These are phyloP conservation scores for Pichia cactophila DNA, from an alignment of 1,139 yeast species.

Conservation along the genomic window DNA sequence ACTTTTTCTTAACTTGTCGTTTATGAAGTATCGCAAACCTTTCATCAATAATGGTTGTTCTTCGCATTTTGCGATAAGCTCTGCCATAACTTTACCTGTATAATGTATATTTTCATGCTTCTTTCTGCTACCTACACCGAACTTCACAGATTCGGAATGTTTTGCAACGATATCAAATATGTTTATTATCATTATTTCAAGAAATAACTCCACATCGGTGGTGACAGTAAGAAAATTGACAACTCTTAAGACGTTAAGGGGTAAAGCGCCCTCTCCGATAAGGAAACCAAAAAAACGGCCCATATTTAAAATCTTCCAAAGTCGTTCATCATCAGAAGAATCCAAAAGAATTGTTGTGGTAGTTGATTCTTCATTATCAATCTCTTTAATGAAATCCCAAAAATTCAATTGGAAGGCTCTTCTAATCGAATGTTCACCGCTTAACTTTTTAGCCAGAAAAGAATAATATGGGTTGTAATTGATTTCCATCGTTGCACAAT, in stretches of 20 bases:
- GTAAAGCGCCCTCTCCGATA: constrained; percentile 63
- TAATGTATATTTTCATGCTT: constrained; percentile 37
- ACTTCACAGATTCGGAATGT: constrained; percentile 47
- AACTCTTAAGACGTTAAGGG: constrained; percentile 64
- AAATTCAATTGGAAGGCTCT: constrained; percentile 83
- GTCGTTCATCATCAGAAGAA: constrained; percentile 42
- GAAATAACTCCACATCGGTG: constrained; percentile 56
- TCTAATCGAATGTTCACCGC: constrained; percentile 60
- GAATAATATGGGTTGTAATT: constrained; percentile 90
- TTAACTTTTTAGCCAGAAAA: constrained; percentile 65
- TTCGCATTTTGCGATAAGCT: constrained; percentile 50
- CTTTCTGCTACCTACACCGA: constrained; percentile 38
- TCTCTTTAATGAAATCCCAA: constrained; percentile 80
- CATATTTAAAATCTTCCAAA: constrained; percentile 57
- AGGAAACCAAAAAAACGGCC: constrained; percentile 76
- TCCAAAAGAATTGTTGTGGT: constrained; percentile 26
- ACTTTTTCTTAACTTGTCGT: constrained; percentile 43
- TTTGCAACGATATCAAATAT: constrained; percentile 61
- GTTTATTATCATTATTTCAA: constrained; percentile 67
- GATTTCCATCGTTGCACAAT: constrained; percentile 79
- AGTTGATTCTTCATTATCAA: constrained; percentile 45
- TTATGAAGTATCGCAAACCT: constrained; percentile 67
- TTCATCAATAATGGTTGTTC: constrained; percentile 58
- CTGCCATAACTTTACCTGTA: constrained; percentile 48
- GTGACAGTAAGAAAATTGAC: constrained; percentile 70